Percentiles rank a stretch among this genome's conserved stretches.
Evolutionary conservation across 106 monocot species (phyloP).

Genomic region (Hemerocallis citrina): DNA sequence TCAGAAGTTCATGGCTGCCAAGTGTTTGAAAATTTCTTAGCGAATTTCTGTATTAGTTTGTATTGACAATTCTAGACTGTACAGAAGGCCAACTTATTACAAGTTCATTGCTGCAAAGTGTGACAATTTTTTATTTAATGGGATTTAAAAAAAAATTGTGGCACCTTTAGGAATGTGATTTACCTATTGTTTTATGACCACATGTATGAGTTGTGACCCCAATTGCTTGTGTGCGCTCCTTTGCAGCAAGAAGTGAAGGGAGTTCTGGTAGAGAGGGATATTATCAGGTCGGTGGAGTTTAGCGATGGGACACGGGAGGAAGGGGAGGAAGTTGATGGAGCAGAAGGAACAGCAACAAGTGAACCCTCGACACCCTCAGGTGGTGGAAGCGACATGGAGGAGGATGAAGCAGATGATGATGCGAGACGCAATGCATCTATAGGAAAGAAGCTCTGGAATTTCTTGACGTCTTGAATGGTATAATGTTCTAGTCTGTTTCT

Average conservation of each 20-base stretch:
- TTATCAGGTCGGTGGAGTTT: conserved; percentile 12
- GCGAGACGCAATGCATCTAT: conserved; percentile 38
- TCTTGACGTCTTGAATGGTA: conserved; percentile 29
- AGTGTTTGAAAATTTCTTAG: not conserved
- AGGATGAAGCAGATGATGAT: conserved; percentile 18
- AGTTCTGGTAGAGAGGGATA: conserved; percentile 7
- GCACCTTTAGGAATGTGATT: not conserved
- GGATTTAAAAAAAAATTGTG: not conserved
- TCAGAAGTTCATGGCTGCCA: not conserved
- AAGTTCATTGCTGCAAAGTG: not conserved
- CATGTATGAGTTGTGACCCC: not conserved
- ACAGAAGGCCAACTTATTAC: not conserved
- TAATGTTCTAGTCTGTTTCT: no score
- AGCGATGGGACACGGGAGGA: conserved; percentile 15
- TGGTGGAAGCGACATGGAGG: conserved; percentile 17
- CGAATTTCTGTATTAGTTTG: no score
- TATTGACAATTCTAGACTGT: not conserved
- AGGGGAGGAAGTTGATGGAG: conserved; percentile 2
- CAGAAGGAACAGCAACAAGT: conserved; percentile 8
- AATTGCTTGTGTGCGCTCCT: not conserved
- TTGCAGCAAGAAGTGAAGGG: conserved; percentile 27
- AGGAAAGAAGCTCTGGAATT: conserved; percentile 61
- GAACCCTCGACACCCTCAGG: conserved; percentile 3
- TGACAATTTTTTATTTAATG: not conserved
- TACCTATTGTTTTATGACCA: not conserved